Evolutionary conservation across 2,329 filamentous ascomycete genomes (phyloP).

Genomic region (Fusarium sambucinum): DNA sequence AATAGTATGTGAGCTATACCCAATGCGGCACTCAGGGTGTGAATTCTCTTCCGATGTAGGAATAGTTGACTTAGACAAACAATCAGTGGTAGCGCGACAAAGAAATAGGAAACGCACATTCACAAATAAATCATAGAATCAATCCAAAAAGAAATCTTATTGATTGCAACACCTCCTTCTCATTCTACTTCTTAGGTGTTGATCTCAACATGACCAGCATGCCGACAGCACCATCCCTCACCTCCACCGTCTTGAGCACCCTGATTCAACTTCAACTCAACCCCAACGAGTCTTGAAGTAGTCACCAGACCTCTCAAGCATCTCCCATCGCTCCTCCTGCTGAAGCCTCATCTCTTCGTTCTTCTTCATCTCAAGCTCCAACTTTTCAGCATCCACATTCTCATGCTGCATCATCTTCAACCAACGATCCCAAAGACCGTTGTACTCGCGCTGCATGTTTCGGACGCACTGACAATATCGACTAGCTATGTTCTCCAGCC

Average conservation of each 20-base stretch:
- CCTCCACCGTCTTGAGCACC: neutral
- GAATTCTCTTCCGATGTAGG: too few species aligned
- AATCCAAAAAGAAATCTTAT: neutral
- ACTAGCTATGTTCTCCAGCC: neutral
- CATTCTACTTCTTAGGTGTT: neutral
- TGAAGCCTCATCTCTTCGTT: neutral
- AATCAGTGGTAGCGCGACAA: neutral
- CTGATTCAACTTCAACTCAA: neutral
- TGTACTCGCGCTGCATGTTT: neutral
- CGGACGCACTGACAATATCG: neutral
- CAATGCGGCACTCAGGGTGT: too few species aligned
- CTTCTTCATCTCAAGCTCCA: neutral
- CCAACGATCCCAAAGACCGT: neutral
- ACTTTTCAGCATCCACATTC: too few species aligned
- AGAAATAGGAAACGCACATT: neutral
- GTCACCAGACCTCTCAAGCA: neutral
- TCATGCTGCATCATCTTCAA: neutral
- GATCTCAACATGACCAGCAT: neutral
- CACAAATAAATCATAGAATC: neutral
- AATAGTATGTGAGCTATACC: too few species aligned
- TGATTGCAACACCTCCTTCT: too few species aligned
- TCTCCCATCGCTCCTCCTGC: neutral
- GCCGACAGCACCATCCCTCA: neutral
- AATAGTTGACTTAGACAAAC: too few species aligned
- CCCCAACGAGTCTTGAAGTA: neutral